phyloP scores from a whole-genome alignment of 495 filamentous ascomycete species.

The Hypoxylon fragiforme region DNA sequence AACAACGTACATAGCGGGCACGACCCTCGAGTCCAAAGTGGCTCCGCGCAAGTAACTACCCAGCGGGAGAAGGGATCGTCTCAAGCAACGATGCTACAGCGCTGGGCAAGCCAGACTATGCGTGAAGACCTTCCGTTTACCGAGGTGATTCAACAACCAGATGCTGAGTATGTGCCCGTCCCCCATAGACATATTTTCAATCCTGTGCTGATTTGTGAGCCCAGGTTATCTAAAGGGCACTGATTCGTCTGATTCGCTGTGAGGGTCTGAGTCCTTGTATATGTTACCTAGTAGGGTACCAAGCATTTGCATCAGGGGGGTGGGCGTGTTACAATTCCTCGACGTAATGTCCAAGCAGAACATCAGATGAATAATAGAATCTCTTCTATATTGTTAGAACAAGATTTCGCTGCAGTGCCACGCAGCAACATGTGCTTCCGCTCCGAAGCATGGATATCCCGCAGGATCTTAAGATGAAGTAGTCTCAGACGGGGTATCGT shows the following conservation, averaged over 20 bases:
- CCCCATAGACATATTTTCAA: conserved; percentile 1
- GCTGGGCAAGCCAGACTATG: conserved; percentile 42
- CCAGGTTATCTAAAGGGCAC: conserved; percentile 22
- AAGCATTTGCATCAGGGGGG: conserved; percentile 13
- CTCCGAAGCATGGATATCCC: conserved; percentile 26
- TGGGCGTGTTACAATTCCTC: conserved; percentile 17
- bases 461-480: conserved; percentile 35
- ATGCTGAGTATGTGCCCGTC: conserved; percentile 18
- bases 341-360: conserved; percentile 19
- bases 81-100: conserved; percentile 41
- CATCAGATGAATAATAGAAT: conserved; percentile 18
- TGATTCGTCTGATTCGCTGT: conserved; percentile 13
- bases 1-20: conserved; percentile 18
- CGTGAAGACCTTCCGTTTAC: conserved; percentile 45
- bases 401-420: conserved; percentile 27
- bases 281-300: conserved; percentile 16
- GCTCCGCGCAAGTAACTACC: conserved; percentile 9
- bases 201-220: conserved; percentile 13
- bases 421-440: conserved; percentile 17
- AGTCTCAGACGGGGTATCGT: conserved; percentile 31
- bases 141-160: conserved; percentile 39
- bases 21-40: neutral
- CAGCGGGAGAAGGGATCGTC: conserved; percentile 7
- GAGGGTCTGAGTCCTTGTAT: conserved; percentile 14
- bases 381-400: conserved; percentile 15